A percentile compares a stretch with the other conserved stretches of the same genome.
These are phyloP conservation scores for Sphagnum fallax DNA, from an alignment of 228 moss, liverwort and hornwort species.

Conservation along the genomic window DNA sequence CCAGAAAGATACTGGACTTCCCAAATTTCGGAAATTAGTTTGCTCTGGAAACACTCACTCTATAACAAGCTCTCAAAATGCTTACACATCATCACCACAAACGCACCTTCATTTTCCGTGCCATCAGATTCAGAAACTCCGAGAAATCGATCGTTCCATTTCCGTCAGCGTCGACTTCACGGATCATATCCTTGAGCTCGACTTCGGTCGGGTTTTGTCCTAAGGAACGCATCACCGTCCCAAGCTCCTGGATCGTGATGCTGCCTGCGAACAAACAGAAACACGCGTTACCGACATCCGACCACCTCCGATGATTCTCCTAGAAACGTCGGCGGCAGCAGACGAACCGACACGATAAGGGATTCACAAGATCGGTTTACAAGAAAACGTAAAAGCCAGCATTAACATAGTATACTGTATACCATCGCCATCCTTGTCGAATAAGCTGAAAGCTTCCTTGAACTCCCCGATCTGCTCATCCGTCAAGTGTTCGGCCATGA, in stretches of 20 bases:
- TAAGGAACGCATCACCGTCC: constrained; percentile 43
- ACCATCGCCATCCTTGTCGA: constrained; percentile 67
- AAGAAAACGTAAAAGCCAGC: background rate
- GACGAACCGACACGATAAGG: no score
- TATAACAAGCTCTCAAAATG: no score
- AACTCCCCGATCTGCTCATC: constrained; percentile 63
- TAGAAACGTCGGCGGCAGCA: no score
- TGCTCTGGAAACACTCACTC: no score
- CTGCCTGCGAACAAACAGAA: constrained; percentile 15
- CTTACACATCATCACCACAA: no score
- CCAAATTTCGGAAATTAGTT: no score
- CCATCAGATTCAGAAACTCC: constrained; percentile 49
- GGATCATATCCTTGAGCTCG: constrained; percentile 27
- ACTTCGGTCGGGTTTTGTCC: constrained; percentile 35
- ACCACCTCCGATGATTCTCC: no score
- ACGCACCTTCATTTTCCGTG: constrained; percentile 42
- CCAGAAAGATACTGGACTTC: no score
- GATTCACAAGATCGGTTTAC: background rate
- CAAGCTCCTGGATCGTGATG: constrained; percentile 44
- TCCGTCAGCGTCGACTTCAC: constrained; percentile 42
- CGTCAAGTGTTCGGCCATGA: constrained; percentile 43
- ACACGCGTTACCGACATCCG: no score
- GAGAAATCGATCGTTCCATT: constrained; percentile 46
- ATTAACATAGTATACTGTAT: background rate
- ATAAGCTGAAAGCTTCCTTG: constrained; percentile 53